A percentile compares a stretch with the other conserved stretches of the same genome.
phyloP scores from a whole-genome alignment of 441 rosid species.

The Gossypium schwendimanii region DNA sequence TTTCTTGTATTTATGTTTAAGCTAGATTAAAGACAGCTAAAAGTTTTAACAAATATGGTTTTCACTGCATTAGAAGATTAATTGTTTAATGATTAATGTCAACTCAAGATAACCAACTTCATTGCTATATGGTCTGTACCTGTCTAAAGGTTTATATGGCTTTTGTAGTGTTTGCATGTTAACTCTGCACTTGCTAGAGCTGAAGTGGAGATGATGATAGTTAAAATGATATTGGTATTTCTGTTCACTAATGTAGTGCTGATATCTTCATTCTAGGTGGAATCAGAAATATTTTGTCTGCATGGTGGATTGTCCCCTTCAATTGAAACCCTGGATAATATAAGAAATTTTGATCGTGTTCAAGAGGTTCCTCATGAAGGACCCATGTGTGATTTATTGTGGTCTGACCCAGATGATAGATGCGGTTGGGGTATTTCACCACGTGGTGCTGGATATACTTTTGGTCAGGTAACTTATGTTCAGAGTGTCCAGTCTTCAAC shows the following conservation, averaged over 20 bases:
- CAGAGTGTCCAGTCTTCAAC: background rate
- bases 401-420: constrained; percentile 76
- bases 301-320: constrained; percentile 81
- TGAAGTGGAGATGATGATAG: background rate
- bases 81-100: background rate
- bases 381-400: constrained; percentile 67
- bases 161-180: background rate
- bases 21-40: background rate
- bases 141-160: background rate
- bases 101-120: background rate
- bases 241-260: background rate
- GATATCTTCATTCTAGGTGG: constrained; percentile 36
- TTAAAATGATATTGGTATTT: background rate
- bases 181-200: background rate
- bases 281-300: constrained; percentile 70
- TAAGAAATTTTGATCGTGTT: constrained; percentile 64
- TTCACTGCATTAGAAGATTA: background rate
- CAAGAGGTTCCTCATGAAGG: constrained; percentile 81
- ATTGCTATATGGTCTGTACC: background rate
- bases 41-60: background rate
- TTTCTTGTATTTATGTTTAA: background rate
- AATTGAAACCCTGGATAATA: constrained; percentile 68
- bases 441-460: constrained; percentile 71
- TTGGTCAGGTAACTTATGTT: constrained; percentile 50
- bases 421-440: constrained; percentile 77